These are phyloP conservation scores for Fagus crenata DNA, from an alignment of 306 rosid species.

Conservation along the genomic window DNA sequence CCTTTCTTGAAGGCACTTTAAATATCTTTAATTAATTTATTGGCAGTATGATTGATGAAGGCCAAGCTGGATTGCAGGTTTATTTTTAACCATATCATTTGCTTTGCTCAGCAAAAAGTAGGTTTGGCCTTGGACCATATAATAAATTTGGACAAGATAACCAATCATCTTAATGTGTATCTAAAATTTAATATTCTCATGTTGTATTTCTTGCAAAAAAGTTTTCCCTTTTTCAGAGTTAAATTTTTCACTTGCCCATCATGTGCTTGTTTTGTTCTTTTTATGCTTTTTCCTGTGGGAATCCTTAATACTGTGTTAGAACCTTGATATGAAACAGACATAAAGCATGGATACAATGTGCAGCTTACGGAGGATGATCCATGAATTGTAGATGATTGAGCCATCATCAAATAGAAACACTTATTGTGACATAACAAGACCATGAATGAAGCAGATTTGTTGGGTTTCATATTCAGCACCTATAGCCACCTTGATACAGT, in stretches of 20 bases:
- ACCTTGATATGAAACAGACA: slow-evolving; percentile 56
- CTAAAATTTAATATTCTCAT: background rate
- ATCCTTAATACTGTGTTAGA: slow-evolving; percentile 28
- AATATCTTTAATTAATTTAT: background rate
- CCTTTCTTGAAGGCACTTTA: background rate
- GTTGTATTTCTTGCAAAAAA: background rate
- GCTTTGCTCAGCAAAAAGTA: background rate
- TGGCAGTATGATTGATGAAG: background rate
- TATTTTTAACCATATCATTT: background rate
- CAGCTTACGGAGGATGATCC: slow-evolving; percentile 67
- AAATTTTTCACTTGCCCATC: background rate
- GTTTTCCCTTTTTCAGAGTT: background rate
- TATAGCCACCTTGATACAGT: background rate
- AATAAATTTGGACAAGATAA: background rate
- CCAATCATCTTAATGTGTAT: background rate
- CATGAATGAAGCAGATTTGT: slow-evolving; percentile 28
- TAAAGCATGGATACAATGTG: slow-evolving; percentile 71
- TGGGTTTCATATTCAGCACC: slow-evolving; percentile 4
- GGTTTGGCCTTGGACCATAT: background rate
- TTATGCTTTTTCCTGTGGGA: slow-evolving; percentile 1
- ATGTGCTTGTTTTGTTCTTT: background rate
- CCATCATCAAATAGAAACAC: slow-evolving; percentile 5
- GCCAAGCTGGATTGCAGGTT: background rate
- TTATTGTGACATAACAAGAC: background rate
- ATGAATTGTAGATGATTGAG: slow-evolving; percentile 30